Conservation (phyloP, 108 stramenopile genomes). For the Fistulifera pelliculosa region DNA sequence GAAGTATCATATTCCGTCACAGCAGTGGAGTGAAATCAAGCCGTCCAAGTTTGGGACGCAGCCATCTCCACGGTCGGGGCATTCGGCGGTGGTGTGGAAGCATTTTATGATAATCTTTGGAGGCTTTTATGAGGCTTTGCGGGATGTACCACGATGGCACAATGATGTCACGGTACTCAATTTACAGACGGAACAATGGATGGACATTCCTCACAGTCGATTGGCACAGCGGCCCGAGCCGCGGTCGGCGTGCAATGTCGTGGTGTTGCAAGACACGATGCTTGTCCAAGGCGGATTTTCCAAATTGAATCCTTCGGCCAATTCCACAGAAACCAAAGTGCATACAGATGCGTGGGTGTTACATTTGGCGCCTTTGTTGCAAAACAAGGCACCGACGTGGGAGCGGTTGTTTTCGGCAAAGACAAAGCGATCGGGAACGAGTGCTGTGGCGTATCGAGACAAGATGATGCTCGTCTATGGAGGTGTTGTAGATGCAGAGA, state of each 20-base stretch:
- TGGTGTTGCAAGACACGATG: constrained; percentile 42
- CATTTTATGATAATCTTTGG: constrained; percentile 93
- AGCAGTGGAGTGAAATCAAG: constrained; percentile 77
- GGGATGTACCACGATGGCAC: constrained; percentile 67
- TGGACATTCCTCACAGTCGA: constrained; percentile 58
- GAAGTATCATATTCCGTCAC: constrained; percentile 75
- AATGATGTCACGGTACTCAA: constrained; percentile 77
- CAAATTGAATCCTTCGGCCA: constrained; percentile 52
- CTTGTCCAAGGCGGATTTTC: constrained; percentile 80
- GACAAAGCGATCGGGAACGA: constrained; percentile 46
- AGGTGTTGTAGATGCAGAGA: constrained; percentile 77
- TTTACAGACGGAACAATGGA: constrained; percentile 71
- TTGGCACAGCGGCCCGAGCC: constrained; percentile 67
- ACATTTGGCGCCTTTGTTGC: constrained; percentile 57
- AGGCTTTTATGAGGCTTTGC: constrained; percentile 89
- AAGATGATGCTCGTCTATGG: constrained; percentile 73
- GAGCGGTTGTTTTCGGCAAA: constrained; percentile 49
- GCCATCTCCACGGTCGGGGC: constrained; percentile 82
- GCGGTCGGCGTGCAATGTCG: constrained; percentile 68
- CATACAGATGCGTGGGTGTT: constrained; percentile 80
- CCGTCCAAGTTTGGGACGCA: constrained; percentile 45
- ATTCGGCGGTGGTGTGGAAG: constrained; percentile 83
- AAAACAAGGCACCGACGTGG: constrained; percentile 70
- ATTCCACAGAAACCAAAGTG: constrained; percentile 52
- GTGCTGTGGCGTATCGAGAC: constrained; percentile 45